These are phyloP conservation scores for Thelonectria blattea DNA, from an alignment of 2,329 filamentous ascomycete species.

Conservation along the genomic window DNA sequence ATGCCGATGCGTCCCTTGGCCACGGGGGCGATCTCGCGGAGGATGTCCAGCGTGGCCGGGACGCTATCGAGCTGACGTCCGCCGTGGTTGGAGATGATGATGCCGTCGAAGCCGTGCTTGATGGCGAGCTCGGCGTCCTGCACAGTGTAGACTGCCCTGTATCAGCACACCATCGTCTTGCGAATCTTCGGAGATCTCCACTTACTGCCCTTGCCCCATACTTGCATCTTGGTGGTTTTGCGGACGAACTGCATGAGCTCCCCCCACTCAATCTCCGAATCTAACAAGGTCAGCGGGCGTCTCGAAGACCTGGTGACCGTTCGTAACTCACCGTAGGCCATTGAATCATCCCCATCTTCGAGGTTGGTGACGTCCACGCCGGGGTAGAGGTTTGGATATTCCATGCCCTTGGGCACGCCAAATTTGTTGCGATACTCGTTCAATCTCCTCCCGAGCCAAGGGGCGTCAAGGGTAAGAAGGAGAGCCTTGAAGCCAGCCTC, in stretches of 20 bases:
- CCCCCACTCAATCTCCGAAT: conserved; percentile 12
- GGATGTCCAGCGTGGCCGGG: conserved; percentile 40
- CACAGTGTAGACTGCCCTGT: conserved; percentile 34
- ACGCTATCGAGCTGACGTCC: conserved; percentile 43
- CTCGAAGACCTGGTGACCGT: background rate
- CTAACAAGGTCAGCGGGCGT: background rate
- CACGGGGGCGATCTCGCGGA: conserved; percentile 38
- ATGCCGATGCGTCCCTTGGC: conserved; percentile 31
- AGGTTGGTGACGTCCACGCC: conserved; percentile 17
- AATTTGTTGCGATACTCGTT: conserved; percentile 19
- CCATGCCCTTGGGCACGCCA: conserved; percentile 13
- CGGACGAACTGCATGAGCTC: conserved; percentile 15
- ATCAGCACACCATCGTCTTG: background rate
- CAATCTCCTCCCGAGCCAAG: conserved; percentile 10
- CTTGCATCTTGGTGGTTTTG: conserved; percentile 19
- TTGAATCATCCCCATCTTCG: conserved; percentile 15
- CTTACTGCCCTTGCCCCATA: conserved; percentile 24
- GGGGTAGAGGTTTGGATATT: conserved; percentile 19
- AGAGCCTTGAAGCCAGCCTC: conserved; percentile 20
- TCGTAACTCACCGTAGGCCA: conserved; percentile 11
- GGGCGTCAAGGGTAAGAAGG: conserved; percentile 13
- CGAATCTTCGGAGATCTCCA: conserved; percentile 14
- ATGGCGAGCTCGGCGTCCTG: conserved; percentile 41
- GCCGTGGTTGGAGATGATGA: conserved; percentile 45
- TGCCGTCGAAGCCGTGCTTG: conserved; percentile 38